phyloP scores from a whole-genome alignment of 192 early-diverging fungal genomes.

The Backusella morwellensis region DNA sequence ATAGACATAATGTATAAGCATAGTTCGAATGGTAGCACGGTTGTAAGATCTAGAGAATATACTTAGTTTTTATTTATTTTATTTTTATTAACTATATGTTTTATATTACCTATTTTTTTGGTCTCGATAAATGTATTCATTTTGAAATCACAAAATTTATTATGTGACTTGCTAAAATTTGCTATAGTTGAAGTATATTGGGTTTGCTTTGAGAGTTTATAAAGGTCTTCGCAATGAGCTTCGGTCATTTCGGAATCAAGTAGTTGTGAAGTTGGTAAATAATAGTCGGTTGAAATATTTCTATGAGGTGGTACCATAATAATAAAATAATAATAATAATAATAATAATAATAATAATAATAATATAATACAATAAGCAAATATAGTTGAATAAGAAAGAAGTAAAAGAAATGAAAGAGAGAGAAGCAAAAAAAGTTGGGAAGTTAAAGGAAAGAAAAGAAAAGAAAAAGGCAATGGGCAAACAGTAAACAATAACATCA shows the following conservation, averaged over 20 bases:
- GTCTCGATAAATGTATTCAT: not conserved
- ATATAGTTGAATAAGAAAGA: not conserved
- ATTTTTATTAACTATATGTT: not conserved
- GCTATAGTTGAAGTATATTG: not conserved
- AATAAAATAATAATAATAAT: not conserved
- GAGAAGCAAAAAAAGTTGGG: not conserved
- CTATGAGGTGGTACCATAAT: not conserved
- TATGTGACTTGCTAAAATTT: not conserved
- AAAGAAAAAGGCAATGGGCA: not conserved
- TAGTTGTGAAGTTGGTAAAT: not conserved
- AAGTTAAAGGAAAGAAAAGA: not conserved
- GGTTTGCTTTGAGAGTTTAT: not conserved
- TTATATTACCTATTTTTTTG: slow-evolving; percentile 2
- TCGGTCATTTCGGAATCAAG: not conserved
- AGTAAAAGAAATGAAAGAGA: not conserved
- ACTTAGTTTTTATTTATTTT: not conserved
- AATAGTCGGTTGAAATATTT: not conserved
- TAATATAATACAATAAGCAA: not conserved
- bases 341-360: not conserved
- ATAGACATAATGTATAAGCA: slow-evolving; percentile 11
- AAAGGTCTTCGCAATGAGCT: not conserved
- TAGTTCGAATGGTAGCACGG: slow-evolving; percentile 6
- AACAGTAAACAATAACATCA: slow-evolving; percentile 8
- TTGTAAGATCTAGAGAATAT: slow-evolving; percentile 6
- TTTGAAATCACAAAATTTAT: not conserved